Evolutionary conservation across 1,284 basidiomycete species (phyloP), one percentile per base, ranked within the genome.

Genomic region (Xerocomus amazonicus): DNA sequence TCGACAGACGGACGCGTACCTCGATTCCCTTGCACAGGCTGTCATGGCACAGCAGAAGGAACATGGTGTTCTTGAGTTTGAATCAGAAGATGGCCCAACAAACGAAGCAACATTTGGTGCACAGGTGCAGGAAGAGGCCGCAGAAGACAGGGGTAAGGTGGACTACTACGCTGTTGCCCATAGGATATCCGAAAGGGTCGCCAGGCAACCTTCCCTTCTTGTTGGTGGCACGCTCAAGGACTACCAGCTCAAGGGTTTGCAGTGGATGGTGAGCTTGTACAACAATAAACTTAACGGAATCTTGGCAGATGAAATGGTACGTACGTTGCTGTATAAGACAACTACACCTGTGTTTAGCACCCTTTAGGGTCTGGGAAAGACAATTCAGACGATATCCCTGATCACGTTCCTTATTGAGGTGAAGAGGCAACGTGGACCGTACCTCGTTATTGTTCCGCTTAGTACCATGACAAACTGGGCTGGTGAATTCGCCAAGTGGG

Each of bases 401-500:
- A 84, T 99, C 64, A 85, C 94, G 9, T 99, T 96, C 79, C 83
- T 99, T 50, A 96, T 98, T 67, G 96, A 99, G 67, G 73, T 74
- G 53, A 97, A 98, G 76, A 80, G 83, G 53, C 90, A 97, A 68
- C 85, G 87, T 28, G 96, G 96, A 0, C 97, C 97, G 1, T 99
- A 93, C 74, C 86, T 99, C 29, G 93, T 99, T 65, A 94, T 99
- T 59, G 97, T 99, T 16, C 97, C 97, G 1, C 80, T 99, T 14
- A 97, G 96, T 5, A 99, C 97, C 1, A 89, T 99, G 79, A 97
- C 95, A 33, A 98, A 98, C 68, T 99, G 96, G 97, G 87, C 91
- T 4, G 85, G 92, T 53, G 95, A 99, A 73, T 99, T 99, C 60
- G 88, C 91, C 37, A 92, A 93, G 66, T 99, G 97, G 97, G 95